Conservation (phyloP, 148 eudicot species). For the Rhododendron williamsianum region DNA sequence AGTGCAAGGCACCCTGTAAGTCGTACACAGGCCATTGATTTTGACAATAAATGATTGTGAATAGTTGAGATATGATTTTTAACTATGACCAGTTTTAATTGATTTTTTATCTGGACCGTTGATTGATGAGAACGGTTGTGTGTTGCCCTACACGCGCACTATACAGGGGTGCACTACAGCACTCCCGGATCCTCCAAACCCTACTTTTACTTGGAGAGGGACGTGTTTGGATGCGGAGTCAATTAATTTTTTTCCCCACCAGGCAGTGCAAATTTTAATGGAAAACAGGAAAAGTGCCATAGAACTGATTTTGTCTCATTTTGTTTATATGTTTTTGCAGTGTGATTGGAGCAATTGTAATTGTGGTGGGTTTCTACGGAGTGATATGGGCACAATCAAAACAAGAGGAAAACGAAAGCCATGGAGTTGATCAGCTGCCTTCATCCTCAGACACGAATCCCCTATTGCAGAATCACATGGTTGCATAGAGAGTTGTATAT, state of each 20-base stretch:
- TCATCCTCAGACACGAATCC: conserved; percentile 11
- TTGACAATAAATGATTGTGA: no score
- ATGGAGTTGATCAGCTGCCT: not conserved
- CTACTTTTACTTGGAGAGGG: not conserved
- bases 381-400: conserved; percentile 31
- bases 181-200: not conserved
- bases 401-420: conserved; percentile 6
- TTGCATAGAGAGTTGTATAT: not conserved
- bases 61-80: no score
- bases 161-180: no score
- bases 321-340: not conserved
- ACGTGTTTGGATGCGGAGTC: not conserved
- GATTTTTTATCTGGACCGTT: no score
- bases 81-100: no score
- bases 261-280: not conserved
- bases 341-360: not conserved
- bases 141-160: no score
- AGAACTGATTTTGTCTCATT: not conserved
- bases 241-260: not conserved
- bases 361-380: conserved; percentile 22
- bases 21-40: no score
- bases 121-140: no score
- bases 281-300: not conserved
- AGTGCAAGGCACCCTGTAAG: no score
- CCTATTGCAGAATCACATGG: conserved; percentile 2